Evolutionary conservation across 148 eudicot genomes (phyloP).

Genomic region (Cornus suecica): DNA sequence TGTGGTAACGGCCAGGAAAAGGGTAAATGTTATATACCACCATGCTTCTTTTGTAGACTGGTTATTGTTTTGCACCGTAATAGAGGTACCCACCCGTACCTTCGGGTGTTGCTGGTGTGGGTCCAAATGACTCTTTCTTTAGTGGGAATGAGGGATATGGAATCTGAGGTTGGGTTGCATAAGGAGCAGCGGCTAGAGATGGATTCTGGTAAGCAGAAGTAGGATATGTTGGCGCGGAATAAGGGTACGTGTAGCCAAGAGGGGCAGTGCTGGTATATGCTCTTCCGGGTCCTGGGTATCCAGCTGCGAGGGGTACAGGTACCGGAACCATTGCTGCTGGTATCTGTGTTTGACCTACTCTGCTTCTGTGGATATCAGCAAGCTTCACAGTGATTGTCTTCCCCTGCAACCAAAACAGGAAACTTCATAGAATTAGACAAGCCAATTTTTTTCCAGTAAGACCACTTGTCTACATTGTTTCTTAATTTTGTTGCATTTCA

Average conservation of each 20-base stretch:
- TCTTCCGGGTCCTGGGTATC: constrained; percentile 35
- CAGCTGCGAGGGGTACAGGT: constrained; percentile 29
- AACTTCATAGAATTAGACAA: not conserved
- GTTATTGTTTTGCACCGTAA: constrained; percentile 38
- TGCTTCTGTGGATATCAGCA: constrained; percentile 53
- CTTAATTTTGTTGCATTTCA: not conserved
- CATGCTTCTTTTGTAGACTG: not conserved
- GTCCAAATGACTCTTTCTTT: constrained; percentile 32
- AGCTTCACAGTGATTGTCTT: constrained; percentile 52
- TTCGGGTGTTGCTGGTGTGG: constrained; percentile 25
- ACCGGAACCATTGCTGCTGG: constrained; percentile 39
- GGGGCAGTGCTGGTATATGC: constrained; percentile 21
- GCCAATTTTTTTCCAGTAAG: not conserved
- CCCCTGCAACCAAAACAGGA: constrained; percentile 41
- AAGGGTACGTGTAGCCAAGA: constrained; percentile 43
- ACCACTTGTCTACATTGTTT: not conserved
- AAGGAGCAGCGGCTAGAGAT: constrained; percentile 28
- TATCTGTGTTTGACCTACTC: constrained; percentile 25
- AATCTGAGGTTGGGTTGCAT: constrained; percentile 31
- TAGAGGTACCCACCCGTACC: constrained; percentile 44
- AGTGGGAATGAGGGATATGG: constrained; percentile 31
- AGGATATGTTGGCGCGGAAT: constrained; percentile 32
- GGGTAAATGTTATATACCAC: not conserved
- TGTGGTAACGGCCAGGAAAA: not conserved
- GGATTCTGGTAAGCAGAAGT: constrained; percentile 37